phyloP scores from a whole-genome alignment of 2,329 filamentous ascomycete species.

The Exophiala aquamarina region DNA sequence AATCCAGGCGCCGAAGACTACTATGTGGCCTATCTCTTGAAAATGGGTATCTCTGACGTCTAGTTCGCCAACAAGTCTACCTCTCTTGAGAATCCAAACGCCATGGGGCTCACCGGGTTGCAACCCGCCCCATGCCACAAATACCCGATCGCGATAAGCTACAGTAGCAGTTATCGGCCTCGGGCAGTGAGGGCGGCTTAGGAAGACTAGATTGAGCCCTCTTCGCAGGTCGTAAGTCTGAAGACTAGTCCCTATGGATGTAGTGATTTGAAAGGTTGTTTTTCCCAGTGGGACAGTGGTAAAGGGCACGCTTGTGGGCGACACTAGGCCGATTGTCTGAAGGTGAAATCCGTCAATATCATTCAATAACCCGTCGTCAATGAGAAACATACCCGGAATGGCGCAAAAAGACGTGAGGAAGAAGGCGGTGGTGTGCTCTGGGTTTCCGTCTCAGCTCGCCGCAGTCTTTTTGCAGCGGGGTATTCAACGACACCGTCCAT shows the following conservation, averaged over 20 bases:
- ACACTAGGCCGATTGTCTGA: conserved; percentile 89
- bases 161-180: conserved; percentile 79
- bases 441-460: conserved; percentile 48
- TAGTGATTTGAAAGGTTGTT: conserved; percentile 95
- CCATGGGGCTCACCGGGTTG: conserved; percentile 59
- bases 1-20: conserved; percentile 90
- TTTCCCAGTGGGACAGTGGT: conserved; percentile 86
- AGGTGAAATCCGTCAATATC: conserved; percentile 5
- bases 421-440: conserved; percentile 46
- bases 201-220: conserved; percentile 88
- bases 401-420: conserved; percentile 80
- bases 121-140: conserved; percentile 82
- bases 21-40: conserved; percentile 70
- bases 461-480: conserved; percentile 74
- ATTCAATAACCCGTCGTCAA: conserved; percentile 1
- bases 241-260: conserved; percentile 82
- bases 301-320: conserved; percentile 86
- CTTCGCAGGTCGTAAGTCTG: conserved; percentile 94
- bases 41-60: conserved; percentile 62
- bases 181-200: conserved; percentile 87
- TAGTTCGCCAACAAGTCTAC: conserved; percentile 77
- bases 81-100: conserved; percentile 88
- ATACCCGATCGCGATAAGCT: conserved; percentile 82
- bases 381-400: conserved; percentile 71
- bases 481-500: conserved; percentile 42